These are phyloP conservation scores for Ogataea pignaliae DNA, from an alignment of 805 yeast genomes.

Conservation along the genomic window DNA sequence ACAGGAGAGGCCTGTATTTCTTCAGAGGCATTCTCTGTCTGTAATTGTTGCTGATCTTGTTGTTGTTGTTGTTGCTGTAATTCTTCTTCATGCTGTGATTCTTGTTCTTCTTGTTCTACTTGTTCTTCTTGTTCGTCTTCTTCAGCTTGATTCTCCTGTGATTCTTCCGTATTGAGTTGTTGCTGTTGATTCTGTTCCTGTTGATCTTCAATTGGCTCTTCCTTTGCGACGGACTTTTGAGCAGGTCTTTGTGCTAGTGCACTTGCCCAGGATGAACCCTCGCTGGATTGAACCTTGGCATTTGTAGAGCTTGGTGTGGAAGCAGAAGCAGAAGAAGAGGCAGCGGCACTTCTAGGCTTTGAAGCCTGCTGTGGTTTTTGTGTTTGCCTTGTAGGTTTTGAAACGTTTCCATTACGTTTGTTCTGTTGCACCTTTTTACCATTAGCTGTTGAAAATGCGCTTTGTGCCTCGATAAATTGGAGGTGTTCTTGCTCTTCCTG, in stretches of 20 bases:
- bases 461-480: background rate
- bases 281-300: slow-evolving; percentile 9
- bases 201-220: slow-evolving; percentile 6
- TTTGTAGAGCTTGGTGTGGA: slow-evolving; percentile 1
- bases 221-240: slow-evolving; percentile 1
- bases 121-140: too few species aligned
- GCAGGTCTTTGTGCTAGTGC: slow-evolving; percentile 26
- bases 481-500: background rate
- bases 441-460: slow-evolving; percentile 1
- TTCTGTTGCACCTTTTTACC: slow-evolving; percentile 3
- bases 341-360: background rate
- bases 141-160: background rate
- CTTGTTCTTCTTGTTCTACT: slow-evolving; percentile 4
- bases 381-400: background rate
- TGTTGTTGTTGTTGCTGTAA: slow-evolving; percentile 2
- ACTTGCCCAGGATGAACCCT: slow-evolving; percentile 32
- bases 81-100: slow-evolving; percentile 1
- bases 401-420: background rate
- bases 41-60: slow-evolving; percentile 4
- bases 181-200: background rate
- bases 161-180: too few species aligned
- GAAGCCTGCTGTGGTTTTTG: background rate
- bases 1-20: slow-evolving; percentile 1
- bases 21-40: slow-evolving; percentile 2
- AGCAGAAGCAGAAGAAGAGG: slow-evolving; percentile 8